Percentiles rank a stretch among this genome's conserved stretches.
phyloP scores from a whole-genome alignment of 805 yeast species.

The Brettanomyces nanus region DNA sequence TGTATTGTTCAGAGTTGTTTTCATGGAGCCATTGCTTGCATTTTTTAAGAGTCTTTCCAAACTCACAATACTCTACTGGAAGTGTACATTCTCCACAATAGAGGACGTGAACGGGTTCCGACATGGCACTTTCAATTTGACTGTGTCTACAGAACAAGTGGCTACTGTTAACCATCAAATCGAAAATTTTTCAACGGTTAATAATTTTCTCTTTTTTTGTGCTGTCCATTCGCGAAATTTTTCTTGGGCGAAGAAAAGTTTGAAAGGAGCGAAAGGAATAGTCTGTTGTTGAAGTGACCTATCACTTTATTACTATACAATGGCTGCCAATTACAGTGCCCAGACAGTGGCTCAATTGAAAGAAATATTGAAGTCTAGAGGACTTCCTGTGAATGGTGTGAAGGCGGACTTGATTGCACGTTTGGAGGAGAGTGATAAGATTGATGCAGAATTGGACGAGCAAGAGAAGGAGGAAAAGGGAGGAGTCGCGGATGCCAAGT shows the following conservation, averaged over 20 bases:
- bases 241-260: not conserved
- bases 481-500: conserved; percentile 9
- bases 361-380: conserved; percentile 60
- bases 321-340: conserved; percentile 46
- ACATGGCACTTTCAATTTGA: too few species aligned
- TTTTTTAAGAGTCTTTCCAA: conserved; percentile 70
- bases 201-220: too few species aligned
- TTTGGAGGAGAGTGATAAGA: conserved; percentile 48
- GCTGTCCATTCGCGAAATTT: not conserved
- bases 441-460: conserved; percentile 22
- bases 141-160: too few species aligned
- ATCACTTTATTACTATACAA: not conserved
- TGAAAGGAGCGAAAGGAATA: not conserved
- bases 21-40: conserved; percentile 79
- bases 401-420: conserved; percentile 71
- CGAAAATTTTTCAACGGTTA: too few species aligned
- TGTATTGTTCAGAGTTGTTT: conserved; percentile 47
- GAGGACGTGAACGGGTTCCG: conserved; percentile 29
- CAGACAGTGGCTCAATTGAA: conserved; percentile 80
- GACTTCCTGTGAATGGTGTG: conserved; percentile 65
- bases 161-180: too few species aligned
- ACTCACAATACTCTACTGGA: conserved; percentile 93
- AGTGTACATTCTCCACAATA: conserved; percentile 77
- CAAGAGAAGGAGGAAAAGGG: conserved; percentile 14
- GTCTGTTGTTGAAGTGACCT: not conserved